Percentiles rank a stretch among this genome's conserved stretches.
Evolutionary conservation across 2,329 filamentous ascomycete species (phyloP).

Genomic region (Nothophoma quercina): DNA sequence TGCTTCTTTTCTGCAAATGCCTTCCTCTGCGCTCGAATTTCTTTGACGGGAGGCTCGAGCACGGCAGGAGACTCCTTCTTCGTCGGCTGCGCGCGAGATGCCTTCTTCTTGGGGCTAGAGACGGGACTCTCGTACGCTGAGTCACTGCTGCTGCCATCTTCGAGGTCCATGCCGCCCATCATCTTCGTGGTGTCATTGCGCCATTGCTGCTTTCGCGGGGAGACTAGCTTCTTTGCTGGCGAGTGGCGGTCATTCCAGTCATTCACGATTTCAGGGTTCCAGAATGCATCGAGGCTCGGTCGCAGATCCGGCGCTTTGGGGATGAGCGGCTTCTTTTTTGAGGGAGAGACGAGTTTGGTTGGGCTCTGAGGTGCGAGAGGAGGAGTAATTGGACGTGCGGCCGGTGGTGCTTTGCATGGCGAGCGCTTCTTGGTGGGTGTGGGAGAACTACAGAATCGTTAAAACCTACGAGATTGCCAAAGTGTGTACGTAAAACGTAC

Average conservation of each 20-base stretch:
- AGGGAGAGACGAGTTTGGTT: slow-evolving; percentile 47
- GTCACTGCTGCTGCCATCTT: slow-evolving; percentile 33
- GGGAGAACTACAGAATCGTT: slow-evolving; percentile 31
- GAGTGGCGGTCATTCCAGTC: slow-evolving; percentile 48
- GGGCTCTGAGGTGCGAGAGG: slow-evolving; percentile 37
- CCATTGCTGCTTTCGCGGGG: slow-evolving; percentile 47
- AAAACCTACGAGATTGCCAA: background rate
- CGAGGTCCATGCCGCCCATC: slow-evolving; percentile 34
- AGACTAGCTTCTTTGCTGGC: slow-evolving; percentile 44
- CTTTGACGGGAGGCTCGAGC: slow-evolving; percentile 24
- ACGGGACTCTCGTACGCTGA: slow-evolving; percentile 28
- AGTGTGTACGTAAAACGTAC: slow-evolving; percentile 21
- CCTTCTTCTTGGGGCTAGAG: slow-evolving; percentile 29
- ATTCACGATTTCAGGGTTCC: slow-evolving; percentile 47
- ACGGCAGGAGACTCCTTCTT: slow-evolving; percentile 12
- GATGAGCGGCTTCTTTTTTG: slow-evolving; percentile 44
- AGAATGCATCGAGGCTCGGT: slow-evolving; percentile 50
- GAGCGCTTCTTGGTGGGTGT: slow-evolving; percentile 45
- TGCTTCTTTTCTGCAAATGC: slow-evolving; percentile 70
- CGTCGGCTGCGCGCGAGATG: background rate
- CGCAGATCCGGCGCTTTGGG: slow-evolving; percentile 39
- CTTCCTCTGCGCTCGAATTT: slow-evolving; percentile 53
- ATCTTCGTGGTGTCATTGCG: slow-evolving; percentile 38
- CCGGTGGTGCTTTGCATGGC: slow-evolving; percentile 43
- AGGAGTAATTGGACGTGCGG: slow-evolving; percentile 43